Evolutionary conservation across 1,284 basidiomycete species (phyloP).

Genomic region (Pascua sp.): DNA sequence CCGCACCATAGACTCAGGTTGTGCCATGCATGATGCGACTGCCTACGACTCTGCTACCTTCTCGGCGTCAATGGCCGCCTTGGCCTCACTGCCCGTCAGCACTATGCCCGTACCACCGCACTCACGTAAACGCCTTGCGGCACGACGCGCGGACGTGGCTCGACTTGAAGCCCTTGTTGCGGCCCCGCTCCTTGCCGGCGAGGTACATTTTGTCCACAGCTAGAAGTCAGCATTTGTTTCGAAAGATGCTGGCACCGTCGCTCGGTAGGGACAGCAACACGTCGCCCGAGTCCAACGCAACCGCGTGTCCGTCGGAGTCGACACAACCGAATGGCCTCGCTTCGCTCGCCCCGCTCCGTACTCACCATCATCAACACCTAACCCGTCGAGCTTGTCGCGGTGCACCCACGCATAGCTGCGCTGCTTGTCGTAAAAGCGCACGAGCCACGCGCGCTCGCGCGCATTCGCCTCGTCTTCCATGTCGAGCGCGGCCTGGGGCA

Average conservation of each 20-base stretch:
- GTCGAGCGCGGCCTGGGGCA: conserved; percentile 55
- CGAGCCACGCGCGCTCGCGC: conserved; percentile 48
- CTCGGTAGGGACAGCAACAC: background rate
- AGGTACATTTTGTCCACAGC: conserved; percentile 37
- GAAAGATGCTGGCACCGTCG: background rate
- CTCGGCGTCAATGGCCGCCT: background rate
- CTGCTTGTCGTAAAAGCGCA: conserved; percentile 65
- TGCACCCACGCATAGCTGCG: conserved; percentile 61
- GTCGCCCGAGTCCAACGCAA: background rate
- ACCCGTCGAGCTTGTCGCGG: conserved; percentile 54
- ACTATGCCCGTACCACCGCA: background rate
- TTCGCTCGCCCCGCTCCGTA: background rate
- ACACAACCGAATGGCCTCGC: too few species aligned
- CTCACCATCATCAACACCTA: conserved; percentile 56
- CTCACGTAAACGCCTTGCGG: conserved; percentile 24
- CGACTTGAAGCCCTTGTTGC: conserved; percentile 23
- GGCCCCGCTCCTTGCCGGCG: conserved; percentile 27
- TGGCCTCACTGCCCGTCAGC: background rate
- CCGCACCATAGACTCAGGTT: too few species aligned
- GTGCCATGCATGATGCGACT: too few species aligned
- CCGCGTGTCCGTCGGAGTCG: too few species aligned
- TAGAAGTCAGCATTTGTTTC: too few species aligned
- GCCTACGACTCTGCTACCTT: background rate
- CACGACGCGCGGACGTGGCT: conserved; percentile 14
- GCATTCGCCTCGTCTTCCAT: conserved; percentile 43